Base-by-base conservation (phyloP, 1,284 basidiomycete genomes). In the Cutaneotrichosporon sp. region DNA sequence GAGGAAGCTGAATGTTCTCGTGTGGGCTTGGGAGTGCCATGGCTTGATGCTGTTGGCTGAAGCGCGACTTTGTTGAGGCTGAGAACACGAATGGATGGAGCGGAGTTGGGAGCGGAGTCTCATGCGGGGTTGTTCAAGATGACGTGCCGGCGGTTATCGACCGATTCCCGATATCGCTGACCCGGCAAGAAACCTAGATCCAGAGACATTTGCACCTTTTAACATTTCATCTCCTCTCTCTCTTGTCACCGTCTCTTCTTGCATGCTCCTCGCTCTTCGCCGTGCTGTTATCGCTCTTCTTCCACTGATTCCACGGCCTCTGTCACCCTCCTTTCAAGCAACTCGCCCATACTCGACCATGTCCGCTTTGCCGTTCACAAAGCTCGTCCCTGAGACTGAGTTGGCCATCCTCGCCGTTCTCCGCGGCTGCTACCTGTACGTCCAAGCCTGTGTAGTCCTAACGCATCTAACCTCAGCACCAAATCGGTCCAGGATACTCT, bases 401-500 rank as follows among this genome's bases (percentile, higher is more conserved):
- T 79, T 94, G 47, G 93, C 90, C 6, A 77, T 97, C 52, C 81
- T 85, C n/a, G 91, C 94, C 2, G 94, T 98, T 33, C 81, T 88
- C 22, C 78, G 92, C 38, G 94, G 93, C 9, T 94, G 88, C 68
- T 76, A 81, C 25, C 54, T 75, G 72, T 74, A 47, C 49, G 70
- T 60, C n/a, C 3, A 16, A 14, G 6, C 29, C 3, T 5, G 12
- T 24, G 2, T 25, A 12, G 42, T 33, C 33, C 32, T 38, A 19
- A 43, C 29, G 10, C 3, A 1, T n/a, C n/a, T n/a, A n/a, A n/a
- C n/a, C n/a, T n/a, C 52, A 80, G 91, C 49, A 91, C 96, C 0
- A 83, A 85, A 16, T 83, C 85, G 7, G 90, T 97, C 14, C 97
- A 97, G 76, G 85, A 88, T 66, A 85, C 84, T 51, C 82, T 97